Conservation (phyloP, 768 basidiomycete species). For the Tricholoma flavovirens region DNA sequence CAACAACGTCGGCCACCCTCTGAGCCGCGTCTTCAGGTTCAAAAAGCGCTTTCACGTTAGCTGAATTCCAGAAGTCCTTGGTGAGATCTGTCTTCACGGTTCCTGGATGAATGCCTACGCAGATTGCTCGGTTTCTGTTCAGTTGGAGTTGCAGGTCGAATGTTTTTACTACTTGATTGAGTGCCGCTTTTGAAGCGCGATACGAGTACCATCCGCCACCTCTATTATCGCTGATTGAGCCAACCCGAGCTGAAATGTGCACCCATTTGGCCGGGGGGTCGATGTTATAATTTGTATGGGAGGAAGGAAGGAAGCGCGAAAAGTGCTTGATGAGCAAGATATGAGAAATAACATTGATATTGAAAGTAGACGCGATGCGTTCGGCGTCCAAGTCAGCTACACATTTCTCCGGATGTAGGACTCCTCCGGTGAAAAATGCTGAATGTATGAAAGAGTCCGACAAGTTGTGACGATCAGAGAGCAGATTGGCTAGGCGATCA, state of each 20-base stretch:
- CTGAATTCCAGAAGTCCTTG: constrained; percentile 44
- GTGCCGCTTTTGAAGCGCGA: constrained; percentile 55
- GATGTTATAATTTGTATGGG: constrained; percentile 16
- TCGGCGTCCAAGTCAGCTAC: constrained; percentile 42
- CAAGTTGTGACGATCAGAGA: constrained; percentile 15
- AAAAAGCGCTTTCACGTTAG: constrained; percentile 33
- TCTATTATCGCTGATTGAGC: constrained; percentile 52
- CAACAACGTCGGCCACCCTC: constrained; percentile 41
- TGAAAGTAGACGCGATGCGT: constrained; percentile 39
- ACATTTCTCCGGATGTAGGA: constrained; percentile 50
- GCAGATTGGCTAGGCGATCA: constrained; percentile 28
- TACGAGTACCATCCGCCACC: constrained; percentile 62
- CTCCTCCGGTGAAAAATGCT: constrained; percentile 50
- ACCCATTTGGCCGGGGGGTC: constrained; percentile 46
- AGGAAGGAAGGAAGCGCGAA: constrained; percentile 46
- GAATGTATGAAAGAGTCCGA: constrained; percentile 42
- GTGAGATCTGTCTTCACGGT: constrained; percentile 58
- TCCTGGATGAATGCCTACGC: constrained; percentile 53
- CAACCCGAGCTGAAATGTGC: constrained; percentile 54
- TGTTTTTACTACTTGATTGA: constrained; percentile 58
- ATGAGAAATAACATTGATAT: constrained; percentile 56
- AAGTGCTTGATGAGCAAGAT: constrained; percentile 60
- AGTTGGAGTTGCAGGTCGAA: constrained; percentile 50
- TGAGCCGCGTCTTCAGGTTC: constrained; percentile 46
- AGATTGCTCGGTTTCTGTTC: constrained; percentile 42